Conservation (phyloP, 305 asterid species). For the Fraxinus angustifolia region DNA sequence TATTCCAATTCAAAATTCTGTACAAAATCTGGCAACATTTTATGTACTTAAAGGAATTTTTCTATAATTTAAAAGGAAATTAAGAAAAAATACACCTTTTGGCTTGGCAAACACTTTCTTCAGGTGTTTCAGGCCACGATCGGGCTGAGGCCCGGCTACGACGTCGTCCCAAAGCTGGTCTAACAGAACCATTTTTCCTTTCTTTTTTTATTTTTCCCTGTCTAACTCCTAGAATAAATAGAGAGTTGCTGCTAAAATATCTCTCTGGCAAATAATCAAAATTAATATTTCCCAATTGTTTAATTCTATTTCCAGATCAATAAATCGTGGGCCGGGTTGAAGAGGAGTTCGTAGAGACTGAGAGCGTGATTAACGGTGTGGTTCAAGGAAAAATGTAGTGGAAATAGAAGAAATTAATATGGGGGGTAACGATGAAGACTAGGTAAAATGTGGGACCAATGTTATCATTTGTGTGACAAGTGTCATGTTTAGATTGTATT, state of each 20-base stretch:
- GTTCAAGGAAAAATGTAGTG: background rate
- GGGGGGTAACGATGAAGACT: background rate
- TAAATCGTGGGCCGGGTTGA: background rate
- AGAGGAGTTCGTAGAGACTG: background rate
- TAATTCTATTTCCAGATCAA: slow-evolving; percentile 24
- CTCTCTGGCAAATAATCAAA: slow-evolving; percentile 18
- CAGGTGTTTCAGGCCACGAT: slow-evolving; percentile 77
- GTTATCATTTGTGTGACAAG: background rate
- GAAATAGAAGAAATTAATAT: background rate
- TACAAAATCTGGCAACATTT: too few relatives aligned
- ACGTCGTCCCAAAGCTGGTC: slow-evolving; percentile 94
- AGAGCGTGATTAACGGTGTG: background rate
- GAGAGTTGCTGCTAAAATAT: slow-evolving; percentile 33
- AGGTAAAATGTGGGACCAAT: background rate
- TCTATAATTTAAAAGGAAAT: background rate
- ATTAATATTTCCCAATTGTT: slow-evolving; percentile 11
- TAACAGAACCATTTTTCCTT: slow-evolving; percentile 61
- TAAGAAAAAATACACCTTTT: slow-evolving; percentile 32
- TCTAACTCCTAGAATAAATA: slow-evolving; percentile 16
- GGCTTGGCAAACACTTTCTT: slow-evolving; percentile 45
- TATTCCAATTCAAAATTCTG: too few relatives aligned
- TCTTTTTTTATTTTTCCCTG: background rate
- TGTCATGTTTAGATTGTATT: background rate
- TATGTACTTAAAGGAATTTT: too few relatives aligned
- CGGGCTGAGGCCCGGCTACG: slow-evolving; percentile 87